Evolutionary conservation across 2,329 filamentous ascomycete genomes (phyloP), one percentile per base, ranked within the genome.

Genomic region (Zarea fungicola): DNA sequence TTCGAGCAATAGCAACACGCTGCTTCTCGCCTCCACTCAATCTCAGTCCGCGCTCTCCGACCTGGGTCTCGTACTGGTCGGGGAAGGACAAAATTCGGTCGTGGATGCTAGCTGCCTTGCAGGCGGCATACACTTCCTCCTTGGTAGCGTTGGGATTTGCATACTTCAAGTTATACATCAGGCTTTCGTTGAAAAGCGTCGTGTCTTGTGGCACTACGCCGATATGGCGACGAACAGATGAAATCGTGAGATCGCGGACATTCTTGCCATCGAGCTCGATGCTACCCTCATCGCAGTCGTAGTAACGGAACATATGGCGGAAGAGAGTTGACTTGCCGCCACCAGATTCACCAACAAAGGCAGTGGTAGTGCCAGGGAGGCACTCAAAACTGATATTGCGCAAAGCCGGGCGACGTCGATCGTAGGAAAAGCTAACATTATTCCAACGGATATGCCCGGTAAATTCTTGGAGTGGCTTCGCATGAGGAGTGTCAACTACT

Each of bases 311-410:
- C 64, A 99, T 83, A 42, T 97, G 79, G 43, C 93, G 86, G 74
- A 99, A 96, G 22, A 99, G 80, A 0, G 93, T 99, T 3, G 92
- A 97, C 67, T 99, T 99, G 56, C 93, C 93, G 51, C 93, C 93
- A 39, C 93, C 93, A 26, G 92, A 97, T 66, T 97, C 92, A 55
- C 93, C 93, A 16, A 99, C 93, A 55, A 99, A 84, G 1, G 93
- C 93, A 6, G 92, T 99, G 0, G 91, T 97, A 1, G 90, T 96
- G 45, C 93, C 93, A 2, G 93, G 91, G 16, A 74, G 72, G 65
- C 91, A 96, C 54, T 85, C 84, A 67, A 99, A 97, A 54, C 80
- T 85, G 42, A 99, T 76, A 39, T 90, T 84, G 55, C 86, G 83
- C 54, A 99, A 71, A 2, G 93, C 93, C 6, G 90, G 85, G 63